These are phyloP conservation scores for Jaltomata sinuosa DNA, from an alignment of 257 asterid species.

Conservation along the genomic window DNA sequence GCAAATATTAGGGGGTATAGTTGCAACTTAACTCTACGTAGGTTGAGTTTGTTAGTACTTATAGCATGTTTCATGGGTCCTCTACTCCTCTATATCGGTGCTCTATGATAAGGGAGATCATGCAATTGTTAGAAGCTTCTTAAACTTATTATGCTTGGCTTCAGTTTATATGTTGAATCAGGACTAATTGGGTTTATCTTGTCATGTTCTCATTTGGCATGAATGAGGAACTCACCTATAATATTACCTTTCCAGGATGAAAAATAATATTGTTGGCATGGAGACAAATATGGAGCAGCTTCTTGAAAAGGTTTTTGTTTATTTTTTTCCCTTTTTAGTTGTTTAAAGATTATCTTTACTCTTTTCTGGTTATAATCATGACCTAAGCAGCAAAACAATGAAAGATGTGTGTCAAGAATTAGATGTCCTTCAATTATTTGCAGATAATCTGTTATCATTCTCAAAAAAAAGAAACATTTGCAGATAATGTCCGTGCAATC, in stretches of 20 bases:
- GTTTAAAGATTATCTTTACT: background rate
- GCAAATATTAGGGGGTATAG: background rate
- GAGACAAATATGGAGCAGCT: conserved; percentile 98
- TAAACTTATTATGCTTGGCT: background rate
- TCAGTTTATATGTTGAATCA: background rate
- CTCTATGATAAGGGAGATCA: background rate
- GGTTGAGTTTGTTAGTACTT: background rate
- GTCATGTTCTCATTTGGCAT: background rate
- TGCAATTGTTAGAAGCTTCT: background rate
- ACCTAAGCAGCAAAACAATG: background rate
- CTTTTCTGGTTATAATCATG: background rate
- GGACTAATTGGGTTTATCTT: background rate
- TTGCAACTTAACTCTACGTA: background rate
- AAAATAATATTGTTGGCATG: conserved; percentile 92
- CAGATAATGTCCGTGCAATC: conserved; percentile 98
- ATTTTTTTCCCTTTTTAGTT: background rate
- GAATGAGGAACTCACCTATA: background rate
- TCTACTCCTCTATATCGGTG: background rate
- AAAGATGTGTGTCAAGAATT: background rate
- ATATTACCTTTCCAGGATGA: conserved; percentile 56
- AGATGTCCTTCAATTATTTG: conserved; percentile 9
- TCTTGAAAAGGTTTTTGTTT: conserved; percentile 82
- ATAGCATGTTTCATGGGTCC: background rate
- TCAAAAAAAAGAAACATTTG: conserved; percentile 2
- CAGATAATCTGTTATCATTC: conserved; percentile 40